These are phyloP conservation scores for Schizosaccharomyces pombe DNA, from an alignment of 805 yeast species.

Conservation along the genomic window DNA sequence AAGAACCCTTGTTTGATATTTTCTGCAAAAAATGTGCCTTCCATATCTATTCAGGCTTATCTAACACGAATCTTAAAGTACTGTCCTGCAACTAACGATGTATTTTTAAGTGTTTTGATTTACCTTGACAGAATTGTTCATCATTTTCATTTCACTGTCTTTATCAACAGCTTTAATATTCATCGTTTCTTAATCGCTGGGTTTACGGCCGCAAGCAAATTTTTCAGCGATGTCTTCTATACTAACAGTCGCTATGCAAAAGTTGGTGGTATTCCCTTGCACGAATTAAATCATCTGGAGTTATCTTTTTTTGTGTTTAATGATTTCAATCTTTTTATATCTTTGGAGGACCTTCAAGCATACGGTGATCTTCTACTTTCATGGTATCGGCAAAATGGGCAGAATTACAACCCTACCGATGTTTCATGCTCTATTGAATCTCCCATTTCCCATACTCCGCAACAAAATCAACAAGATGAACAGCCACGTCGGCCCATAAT, in stretches of 20 bases:
- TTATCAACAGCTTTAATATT: slow-evolving; percentile 87
- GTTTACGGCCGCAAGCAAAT: slow-evolving; percentile 83
- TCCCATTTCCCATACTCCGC: neutral
- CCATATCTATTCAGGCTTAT: slow-evolving; percentile 77
- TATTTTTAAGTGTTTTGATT: slow-evolving; percentile 66
- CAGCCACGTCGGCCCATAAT: neutral
- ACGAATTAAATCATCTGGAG: slow-evolving; percentile 79
- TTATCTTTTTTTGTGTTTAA: slow-evolving; percentile 62
- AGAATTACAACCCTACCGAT: neutral
- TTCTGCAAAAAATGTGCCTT: slow-evolving; percentile 90
- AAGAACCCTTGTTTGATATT: slow-evolving; percentile 42
- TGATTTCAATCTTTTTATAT: slow-evolving; percentile 70
- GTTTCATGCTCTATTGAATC: neutral
- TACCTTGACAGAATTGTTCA: slow-evolving; percentile 63
- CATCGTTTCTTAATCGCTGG: slow-evolving; percentile 87
- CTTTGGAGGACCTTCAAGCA: slow-evolving; percentile 70
- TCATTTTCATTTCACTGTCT: slow-evolving; percentile 28
- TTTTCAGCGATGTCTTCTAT: slow-evolving; percentile 82
- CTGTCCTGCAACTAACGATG: slow-evolving; percentile 97
- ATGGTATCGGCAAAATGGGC: neutral
- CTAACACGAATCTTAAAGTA: slow-evolving; percentile 75
- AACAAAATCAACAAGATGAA: neutral
- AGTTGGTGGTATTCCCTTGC: slow-evolving; percentile 78
- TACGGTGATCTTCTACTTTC: slow-evolving; percentile 59
- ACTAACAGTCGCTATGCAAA: slow-evolving; percentile 85